Conservation (phyloP, 1,284 basidiomycete species). For the Tausonia pullulans region DNA sequence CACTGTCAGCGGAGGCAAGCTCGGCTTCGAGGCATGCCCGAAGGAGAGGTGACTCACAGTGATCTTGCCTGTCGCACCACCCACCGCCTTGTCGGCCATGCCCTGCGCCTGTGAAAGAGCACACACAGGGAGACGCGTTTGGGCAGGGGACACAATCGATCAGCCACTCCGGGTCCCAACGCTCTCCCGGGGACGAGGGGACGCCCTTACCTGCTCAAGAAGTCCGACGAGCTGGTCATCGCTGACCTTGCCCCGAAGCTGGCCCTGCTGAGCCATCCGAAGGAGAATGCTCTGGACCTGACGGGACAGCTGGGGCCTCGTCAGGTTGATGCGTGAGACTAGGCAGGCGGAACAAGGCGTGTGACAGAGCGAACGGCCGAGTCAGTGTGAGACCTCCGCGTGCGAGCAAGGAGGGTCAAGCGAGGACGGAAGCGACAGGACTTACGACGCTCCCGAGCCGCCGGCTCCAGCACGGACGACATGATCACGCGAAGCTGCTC, state of each 20-base stretch:
- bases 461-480: conserved; percentile 73
- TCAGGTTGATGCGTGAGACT: conserved; percentile 87
- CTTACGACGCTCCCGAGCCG: conserved; percentile 84
- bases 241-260: conserved; percentile 69
- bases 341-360: not conserved
- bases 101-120: not conserved
- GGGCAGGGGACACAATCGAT: not conserved
- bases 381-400: not conserved
- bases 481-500: conserved; percentile 65
- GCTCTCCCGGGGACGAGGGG: no score
- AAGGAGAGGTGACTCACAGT: not conserved
- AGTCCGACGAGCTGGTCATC: conserved; percentile 84
- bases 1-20: not conserved
- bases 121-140: not conserved
- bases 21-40: not conserved
- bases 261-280: conserved; percentile 87
- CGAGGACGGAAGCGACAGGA: conserved; percentile 18
- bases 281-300: conserved; percentile 78
- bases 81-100: not conserved
- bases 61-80: not conserved
- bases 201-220: conserved; percentile 65
- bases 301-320: conserved; percentile 73
- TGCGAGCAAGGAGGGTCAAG: not conserved
- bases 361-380: not conserved
- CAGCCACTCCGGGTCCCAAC: no score